Percentiles rank a stretch among this genome's conserved stretches.
Evolutionary conservation across 2,329 filamentous ascomycete species (phyloP).

Genomic region (Monilinia laxa): DNA sequence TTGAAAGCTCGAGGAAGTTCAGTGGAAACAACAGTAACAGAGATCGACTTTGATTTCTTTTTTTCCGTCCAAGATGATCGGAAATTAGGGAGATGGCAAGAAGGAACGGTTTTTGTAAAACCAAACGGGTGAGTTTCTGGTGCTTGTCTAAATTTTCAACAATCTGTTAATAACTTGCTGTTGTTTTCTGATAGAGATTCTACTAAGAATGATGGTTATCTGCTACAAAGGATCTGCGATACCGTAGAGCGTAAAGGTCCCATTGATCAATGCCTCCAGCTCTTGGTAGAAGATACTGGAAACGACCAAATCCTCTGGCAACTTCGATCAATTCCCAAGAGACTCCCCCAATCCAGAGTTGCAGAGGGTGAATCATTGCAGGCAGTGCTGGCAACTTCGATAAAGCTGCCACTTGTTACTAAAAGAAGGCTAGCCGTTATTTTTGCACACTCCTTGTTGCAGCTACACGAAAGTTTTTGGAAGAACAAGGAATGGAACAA

Average conservation of each 20-base stretch:
- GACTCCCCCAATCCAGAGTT: neutral
- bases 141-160: neutral
- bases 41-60: slow-evolving; percentile 7
- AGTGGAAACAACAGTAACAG: neutral
- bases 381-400: neutral
- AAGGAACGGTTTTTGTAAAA: slow-evolving; percentile 6
- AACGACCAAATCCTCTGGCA: slow-evolving; percentile 9
- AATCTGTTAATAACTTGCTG: neutral
- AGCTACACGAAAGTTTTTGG: slow-evolving; percentile 12
- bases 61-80: slow-evolving; percentile 11
- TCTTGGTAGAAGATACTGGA: slow-evolving; percentile 11
- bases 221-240: slow-evolving; percentile 10
- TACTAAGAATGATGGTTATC: neutral
- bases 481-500: slow-evolving; percentile 9
- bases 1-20: slow-evolving; percentile 9
- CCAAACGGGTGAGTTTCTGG: neutral
- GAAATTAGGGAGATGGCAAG: slow-evolving; percentile 13
- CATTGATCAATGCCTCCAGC: slow-evolving; percentile 11
- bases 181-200: neutral
- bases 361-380: neutral
- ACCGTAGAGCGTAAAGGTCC: neutral
- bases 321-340: slow-evolving; percentile 8
- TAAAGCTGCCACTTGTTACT: neutral
- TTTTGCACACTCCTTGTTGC: slow-evolving; percentile 7
- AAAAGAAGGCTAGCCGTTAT: slow-evolving; percentile 8